Conservation (phyloP, 2,329 filamentous ascomycete species). For the Penicillium verrucosum region DNA sequence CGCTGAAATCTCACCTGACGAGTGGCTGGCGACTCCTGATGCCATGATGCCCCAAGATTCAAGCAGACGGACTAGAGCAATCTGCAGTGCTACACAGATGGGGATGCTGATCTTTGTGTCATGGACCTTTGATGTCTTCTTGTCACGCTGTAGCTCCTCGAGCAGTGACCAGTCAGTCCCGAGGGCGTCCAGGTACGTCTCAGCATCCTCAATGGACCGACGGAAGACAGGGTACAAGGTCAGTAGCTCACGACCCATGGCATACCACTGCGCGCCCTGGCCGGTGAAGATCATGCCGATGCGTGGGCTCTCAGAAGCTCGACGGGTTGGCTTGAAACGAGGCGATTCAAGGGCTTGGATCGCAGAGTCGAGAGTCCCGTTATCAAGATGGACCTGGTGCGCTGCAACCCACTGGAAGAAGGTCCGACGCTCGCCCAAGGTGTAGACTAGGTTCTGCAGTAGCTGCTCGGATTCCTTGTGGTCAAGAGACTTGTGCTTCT, state of each 20-base stretch:
- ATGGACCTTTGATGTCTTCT: neutral
- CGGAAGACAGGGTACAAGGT: conserved; percentile 8
- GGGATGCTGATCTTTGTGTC: conserved; percentile 2
- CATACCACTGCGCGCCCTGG: conserved; percentile 32
- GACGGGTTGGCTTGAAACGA: neutral
- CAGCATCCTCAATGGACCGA: conserved; percentile 3
- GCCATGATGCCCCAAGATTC: conserved; percentile 45
- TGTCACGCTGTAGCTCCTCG: conserved; percentile 1
- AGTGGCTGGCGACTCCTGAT: conserved; percentile 45
- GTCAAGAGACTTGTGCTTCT: neutral
- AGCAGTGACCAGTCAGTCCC: conserved; percentile 1
- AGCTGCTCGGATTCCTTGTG: neutral
- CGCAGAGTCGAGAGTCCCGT: neutral
- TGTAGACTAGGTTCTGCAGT: conserved; percentile 9
- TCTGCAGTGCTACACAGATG: conserved; percentile 46
- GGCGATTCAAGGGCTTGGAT: neutral
- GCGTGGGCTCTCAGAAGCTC: neutral
- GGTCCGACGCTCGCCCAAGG: conserved; percentile 5
- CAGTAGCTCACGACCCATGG: conserved; percentile 27
- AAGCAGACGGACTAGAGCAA: conserved; percentile 48
- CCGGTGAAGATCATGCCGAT: conserved; percentile 31
- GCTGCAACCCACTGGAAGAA: conserved; percentile 2
- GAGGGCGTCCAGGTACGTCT: neutral
- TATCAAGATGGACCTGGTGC: neutral
- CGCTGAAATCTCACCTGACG: conserved; percentile 50